Percentiles rank a stretch among this genome's conserved stretches.
phyloP scores from a whole-genome alignment of 331 rosid genomes.

The Malus hybrid region DNA sequence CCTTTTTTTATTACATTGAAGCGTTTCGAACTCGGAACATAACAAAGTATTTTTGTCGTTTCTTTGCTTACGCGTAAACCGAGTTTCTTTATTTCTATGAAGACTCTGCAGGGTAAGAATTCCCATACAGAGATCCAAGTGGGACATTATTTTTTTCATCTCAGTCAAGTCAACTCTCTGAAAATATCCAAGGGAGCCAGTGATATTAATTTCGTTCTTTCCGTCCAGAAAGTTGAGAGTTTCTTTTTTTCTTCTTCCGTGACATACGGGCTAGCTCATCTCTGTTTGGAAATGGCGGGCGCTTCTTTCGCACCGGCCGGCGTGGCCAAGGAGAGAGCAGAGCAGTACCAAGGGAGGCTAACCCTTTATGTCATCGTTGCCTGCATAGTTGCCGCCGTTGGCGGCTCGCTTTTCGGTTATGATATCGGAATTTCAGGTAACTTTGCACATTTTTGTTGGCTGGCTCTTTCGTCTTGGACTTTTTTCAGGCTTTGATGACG shows the following conservation, averaged over 20 bases:
- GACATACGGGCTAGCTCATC: not conserved
- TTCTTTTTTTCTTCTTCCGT: not conserved
- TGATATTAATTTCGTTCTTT: too few species aligned
- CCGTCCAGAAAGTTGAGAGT: not conserved
- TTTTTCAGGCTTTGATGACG: not conserved
- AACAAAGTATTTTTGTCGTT: too few species aligned
- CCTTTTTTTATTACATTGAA: too few species aligned
- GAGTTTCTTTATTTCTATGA: too few species aligned
- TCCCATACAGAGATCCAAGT: too few species aligned
- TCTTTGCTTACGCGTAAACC: too few species aligned
- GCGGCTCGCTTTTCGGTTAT: constrained; percentile 82
- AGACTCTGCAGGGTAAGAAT: too few species aligned
- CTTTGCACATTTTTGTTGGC: not conserved
- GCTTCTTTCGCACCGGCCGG: constrained; percentile 49
- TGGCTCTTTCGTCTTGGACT: not conserved
- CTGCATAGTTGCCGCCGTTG: constrained; percentile 68
- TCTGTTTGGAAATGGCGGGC: constrained; percentile 50
- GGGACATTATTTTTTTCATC: too few species aligned
- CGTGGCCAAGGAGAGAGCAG: constrained; percentile 60
- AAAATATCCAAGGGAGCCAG: too few species aligned
- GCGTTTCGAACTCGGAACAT: too few species aligned
- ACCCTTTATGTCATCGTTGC: constrained; percentile 57
- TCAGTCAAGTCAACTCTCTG: too few species aligned
- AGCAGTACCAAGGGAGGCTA: constrained; percentile 54
- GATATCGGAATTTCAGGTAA: constrained; percentile 86